phyloP scores from a whole-genome alignment of 176 grass and related monocot species.

The Oryza meyeriana region DNA sequence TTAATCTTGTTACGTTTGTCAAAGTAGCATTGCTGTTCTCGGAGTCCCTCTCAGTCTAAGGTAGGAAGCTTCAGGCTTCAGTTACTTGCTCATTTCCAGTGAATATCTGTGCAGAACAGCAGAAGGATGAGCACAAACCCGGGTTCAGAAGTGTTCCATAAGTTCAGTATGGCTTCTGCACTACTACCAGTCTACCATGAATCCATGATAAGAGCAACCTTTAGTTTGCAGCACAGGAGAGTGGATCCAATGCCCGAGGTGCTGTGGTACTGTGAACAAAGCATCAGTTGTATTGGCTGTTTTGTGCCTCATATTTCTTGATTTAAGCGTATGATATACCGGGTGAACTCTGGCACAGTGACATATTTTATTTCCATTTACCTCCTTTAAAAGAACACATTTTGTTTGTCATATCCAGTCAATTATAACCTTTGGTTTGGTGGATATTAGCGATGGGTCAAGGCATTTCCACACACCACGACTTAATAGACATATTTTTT shows the following conservation, averaged over 20 bases:
- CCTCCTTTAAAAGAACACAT: no score
- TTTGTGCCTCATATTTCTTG: not conserved
- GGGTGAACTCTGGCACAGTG: not conserved
- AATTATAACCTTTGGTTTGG: no score
- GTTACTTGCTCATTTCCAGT: not conserved
- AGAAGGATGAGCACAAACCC: not conserved
- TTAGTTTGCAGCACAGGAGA: not conserved
- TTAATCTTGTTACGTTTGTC: not conserved
- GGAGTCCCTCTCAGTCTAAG: not conserved
- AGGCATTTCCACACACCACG: no score
- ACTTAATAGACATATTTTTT: no score
- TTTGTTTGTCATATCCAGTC: no score
- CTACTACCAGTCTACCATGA: no score
- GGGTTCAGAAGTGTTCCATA: not conserved
- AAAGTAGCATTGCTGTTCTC: slow-evolving; percentile 1
- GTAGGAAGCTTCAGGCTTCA: not conserved
- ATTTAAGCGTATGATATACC: not conserved
- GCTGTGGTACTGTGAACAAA: no score
- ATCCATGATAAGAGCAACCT: no score
- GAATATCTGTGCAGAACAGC: not conserved
- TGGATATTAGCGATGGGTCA: no score
- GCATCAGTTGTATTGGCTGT: not conserved
- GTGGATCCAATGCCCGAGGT: not conserved
- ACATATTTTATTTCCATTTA: no score
- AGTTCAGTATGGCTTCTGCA: no score